Evolutionary conservation across 1,139 yeast species (phyloP).

Genomic region (Pichia sp.): DNA sequence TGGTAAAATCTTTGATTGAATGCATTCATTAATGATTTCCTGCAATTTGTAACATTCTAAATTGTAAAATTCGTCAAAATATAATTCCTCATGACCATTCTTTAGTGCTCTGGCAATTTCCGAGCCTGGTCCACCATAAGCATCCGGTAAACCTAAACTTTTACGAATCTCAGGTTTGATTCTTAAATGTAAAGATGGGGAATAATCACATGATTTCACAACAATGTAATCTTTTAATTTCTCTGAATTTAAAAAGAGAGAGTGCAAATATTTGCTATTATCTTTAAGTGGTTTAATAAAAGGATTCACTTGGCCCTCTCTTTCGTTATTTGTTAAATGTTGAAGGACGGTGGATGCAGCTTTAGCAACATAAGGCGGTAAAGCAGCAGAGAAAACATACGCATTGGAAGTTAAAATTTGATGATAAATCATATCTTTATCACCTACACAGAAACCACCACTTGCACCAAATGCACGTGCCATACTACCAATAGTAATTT

Average conservation of each 20-base stretch:
- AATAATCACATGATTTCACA: conserved; percentile 51
- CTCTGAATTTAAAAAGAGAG: conserved; percentile 32
- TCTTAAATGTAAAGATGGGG: conserved; percentile 65
- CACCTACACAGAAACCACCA: conserved; percentile 95
- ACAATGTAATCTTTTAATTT: conserved; percentile 35
- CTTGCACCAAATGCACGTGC: conserved; percentile 80
- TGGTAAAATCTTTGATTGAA: conserved; percentile 49
- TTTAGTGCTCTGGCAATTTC: conserved; percentile 23
- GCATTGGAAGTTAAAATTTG: conserved; percentile 88
- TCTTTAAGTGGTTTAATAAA: conserved; percentile 26
- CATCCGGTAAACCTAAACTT: conserved; percentile 38
- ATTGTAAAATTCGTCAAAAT: conserved; percentile 40
- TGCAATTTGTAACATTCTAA: conserved; percentile 60
- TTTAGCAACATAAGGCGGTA: conserved; percentile 86
- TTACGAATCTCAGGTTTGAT: conserved; percentile 41
- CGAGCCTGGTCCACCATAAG: conserved; percentile 39
- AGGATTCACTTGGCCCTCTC: conserved; percentile 20
- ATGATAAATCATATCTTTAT: conserved; percentile 75
- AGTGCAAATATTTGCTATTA: conserved; percentile 32
- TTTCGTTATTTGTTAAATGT: conserved; percentile 32
- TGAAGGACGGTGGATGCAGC: conserved; percentile 59
- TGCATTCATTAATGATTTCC: conserved; percentile 49
- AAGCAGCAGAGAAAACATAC: conserved; percentile 88
- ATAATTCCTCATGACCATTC: conserved; percentile 28
- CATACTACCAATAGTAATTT: conserved; percentile 82